phyloP scores from a whole-genome alignment of 192 early-diverging fungal species.

The Gaertneriomyces sp. region DNA sequence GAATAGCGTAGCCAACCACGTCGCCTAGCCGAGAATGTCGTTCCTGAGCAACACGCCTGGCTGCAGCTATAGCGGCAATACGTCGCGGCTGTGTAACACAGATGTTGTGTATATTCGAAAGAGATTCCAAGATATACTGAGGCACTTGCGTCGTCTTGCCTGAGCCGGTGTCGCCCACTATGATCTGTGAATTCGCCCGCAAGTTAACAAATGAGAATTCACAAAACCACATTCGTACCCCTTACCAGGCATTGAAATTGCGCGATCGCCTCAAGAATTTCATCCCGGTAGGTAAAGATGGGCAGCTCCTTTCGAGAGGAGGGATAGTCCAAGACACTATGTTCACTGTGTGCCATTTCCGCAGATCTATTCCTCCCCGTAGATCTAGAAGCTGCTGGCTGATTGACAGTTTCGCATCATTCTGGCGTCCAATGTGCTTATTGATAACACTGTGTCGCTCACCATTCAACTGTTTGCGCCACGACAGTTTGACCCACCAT shows the following conservation, averaged over 20 bases:
- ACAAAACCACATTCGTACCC: too few species aligned
- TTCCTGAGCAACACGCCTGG: slow-evolving; percentile 50
- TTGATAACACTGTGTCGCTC: too few species aligned
- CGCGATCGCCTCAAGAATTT: slow-evolving; percentile 38
- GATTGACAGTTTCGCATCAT: too few species aligned
- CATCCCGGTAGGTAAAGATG: slow-evolving; percentile 55
- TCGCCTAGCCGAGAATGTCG: slow-evolving; percentile 28
- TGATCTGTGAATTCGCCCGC: too few species aligned
- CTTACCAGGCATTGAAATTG: slow-evolving; percentile 46
- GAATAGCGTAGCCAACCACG: slow-evolving; percentile 49
- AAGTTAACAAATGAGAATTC: too few species aligned
- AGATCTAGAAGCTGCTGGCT: too few species aligned
- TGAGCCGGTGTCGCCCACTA: slow-evolving; percentile 33
- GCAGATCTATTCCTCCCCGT: too few species aligned
- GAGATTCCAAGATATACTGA: slow-evolving; percentile 65
- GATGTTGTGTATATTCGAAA: slow-evolving; percentile 34
- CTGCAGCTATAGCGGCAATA: slow-evolving; percentile 75
- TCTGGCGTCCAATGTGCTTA: too few species aligned
- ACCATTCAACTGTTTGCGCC: too few species aligned
- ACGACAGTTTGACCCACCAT: too few species aligned
- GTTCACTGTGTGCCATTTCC: too few species aligned
- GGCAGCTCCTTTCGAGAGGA: slow-evolving; percentile 36
- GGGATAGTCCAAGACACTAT: not conserved
- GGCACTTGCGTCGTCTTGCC: slow-evolving; percentile 90
- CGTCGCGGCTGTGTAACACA: slow-evolving; percentile 80